Evolutionary conservation across 139 green algal species (phyloP).

Genomic region (Coccomyxa sp.): DNA sequence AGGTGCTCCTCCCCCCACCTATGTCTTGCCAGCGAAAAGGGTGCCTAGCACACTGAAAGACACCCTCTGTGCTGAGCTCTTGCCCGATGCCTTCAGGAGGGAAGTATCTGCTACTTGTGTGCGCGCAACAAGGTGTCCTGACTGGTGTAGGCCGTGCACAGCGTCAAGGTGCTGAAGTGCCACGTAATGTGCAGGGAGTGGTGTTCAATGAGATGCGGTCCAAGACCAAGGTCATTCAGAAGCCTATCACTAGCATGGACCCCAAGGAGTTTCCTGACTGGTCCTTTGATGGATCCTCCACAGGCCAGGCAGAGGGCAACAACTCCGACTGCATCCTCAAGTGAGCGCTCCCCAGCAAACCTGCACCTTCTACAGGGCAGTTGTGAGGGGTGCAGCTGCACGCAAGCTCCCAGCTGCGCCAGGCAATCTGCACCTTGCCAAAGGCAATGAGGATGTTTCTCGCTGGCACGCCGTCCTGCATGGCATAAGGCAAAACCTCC

Average conservation of each 20-base stretch:
- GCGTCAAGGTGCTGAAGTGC: too few relatives aligned
- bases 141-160: too few relatives aligned
- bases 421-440: too few relatives aligned
- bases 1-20: too few relatives aligned
- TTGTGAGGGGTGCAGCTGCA: too few relatives aligned
- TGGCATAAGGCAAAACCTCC: too few relatives aligned
- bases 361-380: too few relatives aligned
- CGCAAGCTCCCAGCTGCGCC: too few relatives aligned
- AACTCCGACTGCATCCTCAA: slow-evolving; percentile 91
- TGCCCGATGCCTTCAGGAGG: not conserved
- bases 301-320: slow-evolving; percentile 84
- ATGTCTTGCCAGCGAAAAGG: too few relatives aligned
- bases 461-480: too few relatives aligned
- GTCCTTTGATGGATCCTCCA: slow-evolving; percentile 69
- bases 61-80: not conserved
- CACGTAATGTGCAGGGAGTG: slow-evolving; percentile 59
- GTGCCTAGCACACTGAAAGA: not conserved
- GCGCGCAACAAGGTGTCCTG: not conserved
- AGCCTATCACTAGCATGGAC: slow-evolving; percentile 55
- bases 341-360: slow-evolving; percentile 17
- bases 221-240: slow-evolving; percentile 87
- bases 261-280: slow-evolving; percentile 79
- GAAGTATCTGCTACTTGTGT: not conserved
- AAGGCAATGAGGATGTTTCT: too few relatives aligned
- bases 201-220: slow-evolving; percentile 93